Base-by-base conservation (phyloP, 192 early-diverging fungal genomes). In the Rhizophagus prolifer region DNA sequence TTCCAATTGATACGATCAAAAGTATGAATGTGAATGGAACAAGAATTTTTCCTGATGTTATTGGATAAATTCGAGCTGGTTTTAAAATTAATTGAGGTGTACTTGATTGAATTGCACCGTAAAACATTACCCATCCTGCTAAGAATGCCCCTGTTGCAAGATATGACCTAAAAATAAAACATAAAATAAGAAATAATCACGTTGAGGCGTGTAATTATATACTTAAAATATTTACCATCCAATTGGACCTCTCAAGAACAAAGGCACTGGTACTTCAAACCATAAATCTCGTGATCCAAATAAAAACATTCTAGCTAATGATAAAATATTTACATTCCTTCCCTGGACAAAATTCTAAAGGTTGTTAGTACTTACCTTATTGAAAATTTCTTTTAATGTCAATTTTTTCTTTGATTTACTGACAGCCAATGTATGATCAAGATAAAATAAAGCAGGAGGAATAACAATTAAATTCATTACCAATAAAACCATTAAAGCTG, bases 251-350 rank as follows among this genome's bases (percentile, higher is more conserved):
- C 83, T 76, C 28, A 85, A 38, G 47, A 64, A 85, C 12, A 85
- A 58, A 19, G 83, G 83, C 36, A 85, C 34, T 38, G 75, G 73
- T 5, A 85, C 83, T 66, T 84, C 82, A 64, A 85, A 85, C 83
- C 83, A 85, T 26, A 85, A 25, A 72, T 86, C 85, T 13, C 83
- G 65, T 16, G 79, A 64, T 28, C 81, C 83, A 69, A 86, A 86
- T 68, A 86, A 65, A 81, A 86, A 86, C 25, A 86, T 68, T 31
- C 85, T 79, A 4, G 85, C 85, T 7, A 86, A 70, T 21, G 85
- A 86, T 13, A 86, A 72, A 26, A 76, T 66, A 41, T 76, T 76
- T 47, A 76, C 75, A 76, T 76, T 28, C 65, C 63, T 64, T 67
- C 74, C 74, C 44, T 76, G n/a, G n/a, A n/a, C n/a, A n/a, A n/a